Evolutionary conservation across 441 rosid genomes (phyloP), one percentile per base, ranked within the genome.

Genomic region (Pelargonium australe): DNA sequence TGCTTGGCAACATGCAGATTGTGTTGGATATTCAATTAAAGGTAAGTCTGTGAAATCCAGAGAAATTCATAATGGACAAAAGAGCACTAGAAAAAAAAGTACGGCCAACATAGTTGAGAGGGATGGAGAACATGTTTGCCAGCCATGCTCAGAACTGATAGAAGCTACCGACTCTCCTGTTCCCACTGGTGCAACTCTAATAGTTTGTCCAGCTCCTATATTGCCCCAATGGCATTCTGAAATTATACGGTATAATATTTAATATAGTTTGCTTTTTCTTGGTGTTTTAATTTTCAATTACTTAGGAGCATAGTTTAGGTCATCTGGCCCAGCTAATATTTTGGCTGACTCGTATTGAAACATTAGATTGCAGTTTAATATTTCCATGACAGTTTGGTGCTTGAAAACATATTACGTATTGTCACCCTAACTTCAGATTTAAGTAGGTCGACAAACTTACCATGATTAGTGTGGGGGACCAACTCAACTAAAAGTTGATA

Each of bases 1-100:
- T 86, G 99, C 99, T 80, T 95, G 99, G 99, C 99, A 95, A 75
- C 99, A 95, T 85, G 91, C 99, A 0, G 92, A 91, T 23, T 95
- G 97, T 83, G 99, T 91, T 66, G 95, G 97, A 73, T 94, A 94
- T 83, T 88, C 95, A 45, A 83, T 90, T 47, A 86, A 80, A 73
- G 91, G 97, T 41, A 86, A 85, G 81, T 75, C 75, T 67, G 78
- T 71, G 76, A 80, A 78, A 72, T 68, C 79, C 82, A 66, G 66
- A 55, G 62, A 53, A 57, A 62, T 49, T 43, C 55, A 67, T 13
- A 63, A 75, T 63, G 74, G 57, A 63, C 45, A 70, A 73, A 85
- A 85, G 70, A 75, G 58, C 63, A 73, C 66, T 47, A 80, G 85
- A 77, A 87, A 84, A 82, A 84, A 83, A 68, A 86, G 83, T 62